Conservation (phyloP, 306 rosid genomes). For the Inga leiocalycina region DNA sequence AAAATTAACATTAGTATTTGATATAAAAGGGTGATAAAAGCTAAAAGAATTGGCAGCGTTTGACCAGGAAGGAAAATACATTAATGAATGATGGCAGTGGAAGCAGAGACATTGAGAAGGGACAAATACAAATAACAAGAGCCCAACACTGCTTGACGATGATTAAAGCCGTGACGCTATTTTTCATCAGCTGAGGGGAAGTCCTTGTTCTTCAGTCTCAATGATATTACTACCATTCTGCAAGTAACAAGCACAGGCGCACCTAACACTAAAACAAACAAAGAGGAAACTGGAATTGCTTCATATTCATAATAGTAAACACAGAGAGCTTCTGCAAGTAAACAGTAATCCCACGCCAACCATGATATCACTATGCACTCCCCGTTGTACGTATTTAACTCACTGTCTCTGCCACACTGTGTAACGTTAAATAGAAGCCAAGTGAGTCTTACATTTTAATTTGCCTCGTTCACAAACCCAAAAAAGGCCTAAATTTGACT, state of each 20-base stretch:
- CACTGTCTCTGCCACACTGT: slow-evolving; percentile 4
- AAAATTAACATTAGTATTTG: background rate
- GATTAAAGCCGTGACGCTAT: slow-evolving; percentile 6
- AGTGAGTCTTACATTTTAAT: background rate
- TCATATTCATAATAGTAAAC: background rate
- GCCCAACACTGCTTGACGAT: background rate
- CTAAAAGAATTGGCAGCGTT: background rate
- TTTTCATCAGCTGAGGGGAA: background rate
- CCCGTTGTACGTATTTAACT: background rate
- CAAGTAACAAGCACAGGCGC: background rate
- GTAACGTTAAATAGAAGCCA: background rate
- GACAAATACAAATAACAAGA: background rate
- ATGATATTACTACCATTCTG: background rate
- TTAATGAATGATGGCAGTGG: background rate
- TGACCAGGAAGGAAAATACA: background rate
- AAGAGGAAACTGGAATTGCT: background rate
- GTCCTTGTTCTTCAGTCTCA: background rate
- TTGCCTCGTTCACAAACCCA: slow-evolving; percentile 17
- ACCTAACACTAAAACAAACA: background rate
- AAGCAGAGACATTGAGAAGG: background rate
- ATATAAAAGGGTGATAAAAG: background rate
- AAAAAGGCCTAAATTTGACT: slow-evolving; percentile 9
- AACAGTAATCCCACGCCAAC: slow-evolving; percentile 30
- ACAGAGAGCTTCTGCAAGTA: background rate
- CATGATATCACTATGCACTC: slow-evolving; percentile 35